Evolutionary conservation across 257 asterid genomes (phyloP).

Genomic region (Solanum lycopersicoides): DNA sequence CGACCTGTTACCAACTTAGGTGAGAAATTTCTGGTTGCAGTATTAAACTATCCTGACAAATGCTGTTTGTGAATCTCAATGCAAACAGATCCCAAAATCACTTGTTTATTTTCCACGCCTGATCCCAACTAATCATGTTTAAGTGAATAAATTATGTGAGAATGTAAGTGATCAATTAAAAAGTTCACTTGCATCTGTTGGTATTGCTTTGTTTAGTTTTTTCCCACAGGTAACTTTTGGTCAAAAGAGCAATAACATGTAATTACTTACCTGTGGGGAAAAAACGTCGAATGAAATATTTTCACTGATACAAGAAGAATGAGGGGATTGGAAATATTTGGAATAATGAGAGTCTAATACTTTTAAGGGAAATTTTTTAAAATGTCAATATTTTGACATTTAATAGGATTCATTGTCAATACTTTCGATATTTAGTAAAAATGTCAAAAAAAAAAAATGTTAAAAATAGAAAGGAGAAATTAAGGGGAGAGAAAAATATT

Average conservation of each 20-base stretch:
- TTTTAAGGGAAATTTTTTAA: no score
- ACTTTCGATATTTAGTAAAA: no score
- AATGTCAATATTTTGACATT: no score
- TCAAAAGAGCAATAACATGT: background rate
- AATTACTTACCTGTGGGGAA: background rate
- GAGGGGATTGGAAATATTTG: background rate
- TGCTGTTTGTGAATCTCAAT: background rate
- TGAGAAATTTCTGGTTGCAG: background rate
- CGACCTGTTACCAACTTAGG: background rate
- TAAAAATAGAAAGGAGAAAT: no score
- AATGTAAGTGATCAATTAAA: background rate
- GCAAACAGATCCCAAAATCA: background rate
- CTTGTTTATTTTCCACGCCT: background rate
- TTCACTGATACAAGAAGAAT: background rate
- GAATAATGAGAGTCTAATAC: background rate
- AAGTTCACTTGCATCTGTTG: background rate
- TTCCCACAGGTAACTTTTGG: background rate
- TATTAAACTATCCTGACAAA: background rate
- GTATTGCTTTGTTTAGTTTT: background rate
- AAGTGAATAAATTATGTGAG: background rate
- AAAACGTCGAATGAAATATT: background rate
- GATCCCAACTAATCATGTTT: background rate
- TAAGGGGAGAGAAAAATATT: no score
- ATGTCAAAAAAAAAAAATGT: no score
- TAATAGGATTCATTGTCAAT: no score